A percentile compares a stretch with the other conserved stretches of the same genome.
phyloP scores from a whole-genome alignment of 1,284 basidiomycete species.

The Leucoagaricus sp. region DNA sequence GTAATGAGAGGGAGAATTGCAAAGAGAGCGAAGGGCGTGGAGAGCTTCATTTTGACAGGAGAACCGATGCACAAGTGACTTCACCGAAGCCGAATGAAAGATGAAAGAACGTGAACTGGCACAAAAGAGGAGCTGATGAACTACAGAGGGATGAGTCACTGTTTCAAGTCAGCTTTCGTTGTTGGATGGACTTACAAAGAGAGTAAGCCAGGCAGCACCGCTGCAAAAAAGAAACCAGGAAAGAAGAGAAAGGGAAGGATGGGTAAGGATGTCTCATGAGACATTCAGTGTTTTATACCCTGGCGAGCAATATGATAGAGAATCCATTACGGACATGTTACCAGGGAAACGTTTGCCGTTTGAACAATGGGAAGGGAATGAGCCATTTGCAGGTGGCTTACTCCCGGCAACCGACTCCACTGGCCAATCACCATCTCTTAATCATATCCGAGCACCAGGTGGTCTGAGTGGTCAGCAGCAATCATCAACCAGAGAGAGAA shows the following conservation, averaged over 20 bases:
- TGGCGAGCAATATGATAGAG: constrained; percentile 14
- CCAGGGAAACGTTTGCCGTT: constrained; percentile 24
- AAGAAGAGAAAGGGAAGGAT: constrained; percentile 24
- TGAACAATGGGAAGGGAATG: neutral
- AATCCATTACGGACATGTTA: constrained; percentile 20
- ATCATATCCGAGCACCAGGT: too few relatives aligned
- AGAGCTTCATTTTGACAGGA: constrained; percentile 55
- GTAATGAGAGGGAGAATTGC: constrained; percentile 45
- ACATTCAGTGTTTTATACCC: constrained; percentile 8
- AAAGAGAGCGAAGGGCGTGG: constrained; percentile 35
- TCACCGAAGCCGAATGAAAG: constrained; percentile 33
- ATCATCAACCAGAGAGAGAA: too few relatives aligned
- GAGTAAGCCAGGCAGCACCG: constrained; percentile 41
- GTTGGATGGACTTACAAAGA: constrained; percentile 20
- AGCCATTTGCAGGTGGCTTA: neutral
- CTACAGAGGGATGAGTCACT: neutral
- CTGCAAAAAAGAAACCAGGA: constrained; percentile 32
- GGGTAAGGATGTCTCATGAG: constrained; percentile 14
- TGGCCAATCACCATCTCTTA: too few relatives aligned
- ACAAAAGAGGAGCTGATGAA: constrained; percentile 18
- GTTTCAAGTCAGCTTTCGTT: neutral
- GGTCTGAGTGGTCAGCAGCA: too few relatives aligned
- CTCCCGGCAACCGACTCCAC: too few relatives aligned
- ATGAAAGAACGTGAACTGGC: constrained; percentile 21
- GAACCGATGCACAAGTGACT: constrained; percentile 35